These are phyloP conservation scores for Magnusiomyces fungicola DNA, from an alignment of 1,139 yeast species.

Conservation along the genomic window DNA sequence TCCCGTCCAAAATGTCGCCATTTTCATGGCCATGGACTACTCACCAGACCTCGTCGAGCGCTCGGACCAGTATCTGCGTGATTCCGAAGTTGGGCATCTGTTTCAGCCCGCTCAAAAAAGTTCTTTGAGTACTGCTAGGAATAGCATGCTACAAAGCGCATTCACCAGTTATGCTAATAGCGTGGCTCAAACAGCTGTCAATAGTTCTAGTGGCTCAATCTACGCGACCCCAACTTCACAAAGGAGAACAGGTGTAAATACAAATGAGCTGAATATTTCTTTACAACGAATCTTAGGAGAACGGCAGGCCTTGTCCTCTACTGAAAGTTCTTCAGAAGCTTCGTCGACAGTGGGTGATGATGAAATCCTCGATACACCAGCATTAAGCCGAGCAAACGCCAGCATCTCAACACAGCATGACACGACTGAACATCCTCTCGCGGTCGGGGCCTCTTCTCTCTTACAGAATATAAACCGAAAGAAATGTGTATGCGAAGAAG, in stretches of 20 bases:
- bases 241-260: slow-evolving; percentile 1
- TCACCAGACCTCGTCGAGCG: slow-evolving; percentile 10
- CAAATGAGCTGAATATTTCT: too few relatives aligned
- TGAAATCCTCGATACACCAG: too few relatives aligned
- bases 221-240: background rate
- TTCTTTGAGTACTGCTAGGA: background rate
- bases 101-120: slow-evolving; percentile 7
- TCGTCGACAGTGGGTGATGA: too few relatives aligned
- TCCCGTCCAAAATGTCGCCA: slow-evolving; percentile 19
- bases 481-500: too few relatives aligned
- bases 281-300: too few relatives aligned
- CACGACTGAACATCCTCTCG: too few relatives aligned
- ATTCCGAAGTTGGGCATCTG: slow-evolving; percentile 9
- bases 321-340: too few relatives aligned
- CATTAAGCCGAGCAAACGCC: too few relatives aligned
- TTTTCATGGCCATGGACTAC: slow-evolving; percentile 13
- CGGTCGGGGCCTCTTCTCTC: too few relatives aligned
- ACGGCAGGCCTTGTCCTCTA: too few relatives aligned
- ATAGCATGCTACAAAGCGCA: slow-evolving; percentile 4
- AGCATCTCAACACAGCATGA: too few relatives aligned
- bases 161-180: background rate
- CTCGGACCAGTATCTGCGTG: slow-evolving; percentile 9
- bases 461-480: too few relatives aligned
- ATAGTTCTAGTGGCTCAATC: background rate
- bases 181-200: background rate